Evolutionary conservation across 2,329 filamentous ascomycete genomes (phyloP), one percentile per base, ranked within the genome.

Genomic region (Pyrenophora teres): DNA sequence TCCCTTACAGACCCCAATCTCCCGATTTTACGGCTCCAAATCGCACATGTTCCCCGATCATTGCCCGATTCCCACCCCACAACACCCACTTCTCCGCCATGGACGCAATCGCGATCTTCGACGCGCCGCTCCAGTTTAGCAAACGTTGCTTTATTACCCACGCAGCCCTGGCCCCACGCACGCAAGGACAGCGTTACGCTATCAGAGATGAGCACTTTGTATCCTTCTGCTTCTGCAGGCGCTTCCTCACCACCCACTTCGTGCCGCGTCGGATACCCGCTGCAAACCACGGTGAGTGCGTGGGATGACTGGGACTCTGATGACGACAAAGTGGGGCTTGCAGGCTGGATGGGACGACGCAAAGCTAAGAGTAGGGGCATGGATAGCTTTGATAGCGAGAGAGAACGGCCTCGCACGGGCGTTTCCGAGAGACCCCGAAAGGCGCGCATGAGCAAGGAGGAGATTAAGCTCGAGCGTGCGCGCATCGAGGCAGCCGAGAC

Each of bases 271-370:
- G 68, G 63, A 44, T 62, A 62, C n/a, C 48, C 43, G 6, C 48
- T 68, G 16, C 69, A 71, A 16, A 68, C 69, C 41, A 63, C 64
- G 4, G 66, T 54, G 3, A 69, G 65, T n/a, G 71, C 67, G 32
- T 73, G 71, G 71, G 70, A 73, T 23, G 68, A 71, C 40, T 72
- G 67, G 62, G 69, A 72, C 41, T 69, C 63, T n/a, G 69, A 71
- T 15, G 57, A 67, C 30, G 63, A 56, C n/a, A 69, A 68, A 40
- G 60, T 60, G 0, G 62, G 70, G 7, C 51, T 72, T 8, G 59
- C 69, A 13, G 58, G 61, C 15, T 69, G 66, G 66, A 59, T 57
- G 50, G 55, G 59, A 18, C 54, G 48, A 15, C 43, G 48, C 16
- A 51, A 40, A 47, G 50, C 16, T 10, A 54, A 41, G 45, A 54